phyloP scores from a whole-genome alignment of 2,329 filamentous ascomycete species.

The Sarocladiaceae sp. region DNA sequence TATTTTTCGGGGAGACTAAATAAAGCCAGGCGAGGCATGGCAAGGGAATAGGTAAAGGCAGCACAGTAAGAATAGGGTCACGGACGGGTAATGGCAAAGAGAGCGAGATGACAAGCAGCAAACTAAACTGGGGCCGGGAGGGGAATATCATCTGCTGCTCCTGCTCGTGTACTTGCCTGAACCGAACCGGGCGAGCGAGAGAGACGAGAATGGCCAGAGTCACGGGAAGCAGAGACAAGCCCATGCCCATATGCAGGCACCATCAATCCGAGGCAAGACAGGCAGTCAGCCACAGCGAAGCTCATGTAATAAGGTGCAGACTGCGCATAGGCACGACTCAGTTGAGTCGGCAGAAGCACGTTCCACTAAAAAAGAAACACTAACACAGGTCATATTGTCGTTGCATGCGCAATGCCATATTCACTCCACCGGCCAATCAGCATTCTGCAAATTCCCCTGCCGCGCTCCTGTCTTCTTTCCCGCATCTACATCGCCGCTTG shows the following conservation, averaged over 20 bases:
- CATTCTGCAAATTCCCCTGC: conserved; percentile 6
- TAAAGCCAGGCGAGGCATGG: background rate
- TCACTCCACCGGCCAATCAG: conserved; percentile 2
- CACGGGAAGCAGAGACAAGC: background rate
- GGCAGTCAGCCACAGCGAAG: background rate
- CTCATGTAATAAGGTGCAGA: no score
- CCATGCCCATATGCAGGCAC: conserved; percentile 2
- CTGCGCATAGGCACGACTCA: no score
- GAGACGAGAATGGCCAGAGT: background rate
- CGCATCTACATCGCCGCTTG: conserved; percentile 9
- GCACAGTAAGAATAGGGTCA: background rate
- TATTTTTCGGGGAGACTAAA: conserved; percentile 30
- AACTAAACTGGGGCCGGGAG: conserved; percentile 2
- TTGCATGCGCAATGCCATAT: background rate
- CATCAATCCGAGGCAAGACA: conserved; percentile 7
- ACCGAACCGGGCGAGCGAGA: background rate
- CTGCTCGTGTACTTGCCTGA: background rate
- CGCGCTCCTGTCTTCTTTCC: conserved; percentile 6
- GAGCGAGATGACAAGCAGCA: background rate
- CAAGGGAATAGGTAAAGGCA: background rate
- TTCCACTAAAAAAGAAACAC: conserved; percentile 7
- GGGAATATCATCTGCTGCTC: background rate
- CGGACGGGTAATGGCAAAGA: background rate
- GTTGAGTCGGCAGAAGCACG: conserved; percentile 7
- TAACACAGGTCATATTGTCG: background rate